Percentiles rank a stretch among this genome's conserved stretches.
These are phyloP conservation scores for Breviolum minutum DNA, from an alignment of 73 alveolate genomes.

Conservation along the genomic window DNA sequence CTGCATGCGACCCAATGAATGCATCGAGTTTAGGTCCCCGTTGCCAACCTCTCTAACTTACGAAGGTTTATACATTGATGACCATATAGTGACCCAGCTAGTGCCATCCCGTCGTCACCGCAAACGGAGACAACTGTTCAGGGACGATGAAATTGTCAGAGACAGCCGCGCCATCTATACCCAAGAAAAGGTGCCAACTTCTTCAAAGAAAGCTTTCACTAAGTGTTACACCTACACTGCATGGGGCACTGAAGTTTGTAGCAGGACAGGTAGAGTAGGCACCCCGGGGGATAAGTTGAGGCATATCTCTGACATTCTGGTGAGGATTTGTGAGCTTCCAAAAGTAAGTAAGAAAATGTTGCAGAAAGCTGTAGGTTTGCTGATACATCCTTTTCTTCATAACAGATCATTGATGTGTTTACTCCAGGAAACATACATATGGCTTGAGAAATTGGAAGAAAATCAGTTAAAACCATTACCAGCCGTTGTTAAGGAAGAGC, in stretches of 20 bases:
- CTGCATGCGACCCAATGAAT: not conserved
- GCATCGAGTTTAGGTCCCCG: not conserved
- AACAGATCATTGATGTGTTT: not conserved
- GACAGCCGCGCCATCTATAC: not conserved
- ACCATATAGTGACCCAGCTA: not conserved
- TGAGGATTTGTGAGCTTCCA: not conserved
- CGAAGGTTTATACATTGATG: constrained; percentile 5
- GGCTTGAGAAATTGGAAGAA: not conserved
- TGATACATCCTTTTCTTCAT: constrained; percentile 8
- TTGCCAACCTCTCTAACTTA: not conserved
- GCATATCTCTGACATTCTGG: not conserved
- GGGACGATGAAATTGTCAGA: not conserved
- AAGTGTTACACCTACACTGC: not conserved
- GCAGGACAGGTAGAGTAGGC: constrained; percentile 17
- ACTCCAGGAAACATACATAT: not conserved
- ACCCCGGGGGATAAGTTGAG: not conserved
- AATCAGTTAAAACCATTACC: not conserved
- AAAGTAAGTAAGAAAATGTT: not conserved
- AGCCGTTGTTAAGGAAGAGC: not conserved
- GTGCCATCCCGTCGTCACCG: constrained; percentile 15
- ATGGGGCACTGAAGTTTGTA: constrained; percentile 1
- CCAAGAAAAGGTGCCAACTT: not conserved
- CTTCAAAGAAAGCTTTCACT: not conserved
- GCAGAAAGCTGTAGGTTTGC: not conserved
- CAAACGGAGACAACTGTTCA: not conserved